Base-by-base conservation (phyloP, 225 moss, liverwort and hornwort genomes). In the Lunularia cruciata region DNA sequence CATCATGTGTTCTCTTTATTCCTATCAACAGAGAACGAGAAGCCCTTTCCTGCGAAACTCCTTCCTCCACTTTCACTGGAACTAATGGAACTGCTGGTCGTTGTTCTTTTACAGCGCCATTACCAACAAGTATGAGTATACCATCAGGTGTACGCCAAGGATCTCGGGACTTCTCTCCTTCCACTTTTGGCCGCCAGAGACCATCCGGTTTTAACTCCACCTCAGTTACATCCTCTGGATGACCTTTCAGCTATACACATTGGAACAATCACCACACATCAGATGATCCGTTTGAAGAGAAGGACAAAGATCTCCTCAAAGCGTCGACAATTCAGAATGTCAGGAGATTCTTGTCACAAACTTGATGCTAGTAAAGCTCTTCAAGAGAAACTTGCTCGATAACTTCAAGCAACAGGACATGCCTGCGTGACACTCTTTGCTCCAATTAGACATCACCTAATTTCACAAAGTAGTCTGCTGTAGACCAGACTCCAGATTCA, bases 61-160 rank as follows among this genome's bases (percentile, higher is more conserved):
- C 98, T 72, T 90, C 92, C 71, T 98, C 98, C 39, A 91, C 72
- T 82, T 98, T 98, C 13, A 98, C 93, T 18, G 78, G 60, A 51
- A 72, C 62, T 40, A 89, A 76, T 49, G 79, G 71, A 43, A 74
- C 57, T 60, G 71, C 59, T n/a, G n/a, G 11, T 51, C 69, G 69
- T 57, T 79, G 76, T 35, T 73, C 73, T 52, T 86, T 88, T 36
- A 71, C 77, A 1, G 59, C 56, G 25, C 92, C 90, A 72, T 84
- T 84, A 56, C 57, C 74, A 28, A 53, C 65, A n/a, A n/a, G n/a
- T n/a, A 70, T 65, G 59, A 81, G 27, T 33, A 78, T 66, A 30
- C 87, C 86, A 53, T 90, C 88, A 48, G 87, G 84, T 27, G 83
- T 75, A 69, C 91, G 93, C 98, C 98, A 98, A n/a, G 83, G 84